A percentile compares a stretch with the other conserved stretches of the same genome.
Conservation (phyloP, 2,329 filamentous ascomycete species). For the Dothistroma pini region DNA sequence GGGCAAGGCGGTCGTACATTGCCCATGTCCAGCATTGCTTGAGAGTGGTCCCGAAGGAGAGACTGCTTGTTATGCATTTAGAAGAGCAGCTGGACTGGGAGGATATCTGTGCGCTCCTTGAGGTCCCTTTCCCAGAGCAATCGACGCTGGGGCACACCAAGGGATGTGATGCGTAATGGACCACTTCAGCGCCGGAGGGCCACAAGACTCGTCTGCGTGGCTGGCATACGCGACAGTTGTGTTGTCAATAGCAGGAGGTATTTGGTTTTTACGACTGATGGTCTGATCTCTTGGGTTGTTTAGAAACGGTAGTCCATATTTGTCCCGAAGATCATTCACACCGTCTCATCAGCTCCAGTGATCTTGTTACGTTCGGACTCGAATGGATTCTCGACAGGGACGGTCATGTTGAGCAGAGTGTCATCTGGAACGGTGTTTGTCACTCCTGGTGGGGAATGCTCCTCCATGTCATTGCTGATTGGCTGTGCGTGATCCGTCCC, state of each 20-base stretch:
- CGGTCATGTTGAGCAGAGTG: neutral
- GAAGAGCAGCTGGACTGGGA: slow-evolving; percentile 26
- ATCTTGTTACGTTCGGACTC: neutral
- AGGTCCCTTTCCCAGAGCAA: slow-evolving; percentile 18
- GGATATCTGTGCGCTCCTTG: slow-evolving; percentile 30
- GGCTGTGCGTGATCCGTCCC: neutral
- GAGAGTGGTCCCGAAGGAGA: slow-evolving; percentile 22
- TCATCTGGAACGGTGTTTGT: neutral
- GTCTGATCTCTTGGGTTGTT: neutral
- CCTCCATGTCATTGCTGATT: neutral
- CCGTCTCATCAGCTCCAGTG: neutral
- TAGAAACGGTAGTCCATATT: neutral
- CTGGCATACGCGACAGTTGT: neutral
- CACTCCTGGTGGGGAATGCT: neutral
- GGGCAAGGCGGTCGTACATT: slow-evolving; percentile 8
- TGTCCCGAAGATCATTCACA: neutral
- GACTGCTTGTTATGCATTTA: slow-evolving; percentile 24
- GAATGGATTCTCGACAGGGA: neutral
- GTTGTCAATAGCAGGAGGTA: neutral
- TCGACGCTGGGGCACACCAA: neutral
- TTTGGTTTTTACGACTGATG: neutral
- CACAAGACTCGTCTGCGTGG: neutral
- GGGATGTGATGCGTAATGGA: neutral
- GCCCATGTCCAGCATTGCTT: slow-evolving; percentile 7
- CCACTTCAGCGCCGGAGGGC: neutral